phyloP scores from a whole-genome alignment of 1,139 yeast species.

The Blastobotrys petasosporus region DNA sequence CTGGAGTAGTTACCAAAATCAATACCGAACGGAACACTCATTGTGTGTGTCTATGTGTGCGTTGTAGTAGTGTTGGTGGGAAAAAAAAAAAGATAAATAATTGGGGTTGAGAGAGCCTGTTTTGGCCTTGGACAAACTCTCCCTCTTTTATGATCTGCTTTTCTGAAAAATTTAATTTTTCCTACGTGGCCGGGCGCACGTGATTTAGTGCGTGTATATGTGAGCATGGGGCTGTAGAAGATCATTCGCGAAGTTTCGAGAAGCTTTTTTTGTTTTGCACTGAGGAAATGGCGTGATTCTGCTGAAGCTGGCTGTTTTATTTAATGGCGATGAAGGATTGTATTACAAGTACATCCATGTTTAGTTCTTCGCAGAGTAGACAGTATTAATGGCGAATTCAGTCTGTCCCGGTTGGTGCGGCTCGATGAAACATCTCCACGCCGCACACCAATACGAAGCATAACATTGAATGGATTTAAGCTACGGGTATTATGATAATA shows the following conservation, averaged over 20 bases:
- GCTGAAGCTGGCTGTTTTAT: no score
- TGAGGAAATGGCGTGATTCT: no score
- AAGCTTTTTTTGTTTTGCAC: not conserved
- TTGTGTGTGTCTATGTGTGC: slow-evolving; percentile 21
- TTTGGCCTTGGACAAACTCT: not conserved
- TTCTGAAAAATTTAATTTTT: slow-evolving; percentile 8
- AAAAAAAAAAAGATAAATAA: slow-evolving; percentile 96
- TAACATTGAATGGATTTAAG: no score
- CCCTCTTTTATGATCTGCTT: slow-evolving; percentile 3
- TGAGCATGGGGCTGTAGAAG: not conserved
- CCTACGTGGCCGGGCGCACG: not conserved
- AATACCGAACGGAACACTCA: slow-evolving; percentile 94
- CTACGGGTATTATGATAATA: no score
- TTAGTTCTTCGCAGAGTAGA: no score
- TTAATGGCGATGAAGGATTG: no score
- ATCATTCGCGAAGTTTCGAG: slow-evolving; percentile 9
- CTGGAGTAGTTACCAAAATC: slow-evolving; percentile 94
- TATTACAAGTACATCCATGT: no score
- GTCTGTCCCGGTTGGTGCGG: no score
- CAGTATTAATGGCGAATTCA: no score
- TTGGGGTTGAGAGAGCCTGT: slow-evolving; percentile 63
- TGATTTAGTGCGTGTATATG: not conserved
- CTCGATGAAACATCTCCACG: no score
- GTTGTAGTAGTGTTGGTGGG: slow-evolving; percentile 51
- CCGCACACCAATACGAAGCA: no score